Conservation (phyloP, 257 asterid species). For the Ligustrum vulgare region DNA sequence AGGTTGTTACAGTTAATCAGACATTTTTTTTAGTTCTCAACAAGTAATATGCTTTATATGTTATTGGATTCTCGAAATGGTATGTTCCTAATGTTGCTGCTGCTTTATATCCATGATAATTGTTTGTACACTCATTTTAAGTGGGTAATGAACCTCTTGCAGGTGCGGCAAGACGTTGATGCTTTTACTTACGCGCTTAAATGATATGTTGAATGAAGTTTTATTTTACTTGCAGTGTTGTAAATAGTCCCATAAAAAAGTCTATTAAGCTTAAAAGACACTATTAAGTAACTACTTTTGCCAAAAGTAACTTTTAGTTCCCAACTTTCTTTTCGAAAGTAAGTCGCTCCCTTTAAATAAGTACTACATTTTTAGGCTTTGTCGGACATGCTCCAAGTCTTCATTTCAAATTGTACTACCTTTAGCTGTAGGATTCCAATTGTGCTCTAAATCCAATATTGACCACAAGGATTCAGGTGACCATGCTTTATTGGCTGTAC, state of each 20-base stretch:
- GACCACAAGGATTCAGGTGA: background rate
- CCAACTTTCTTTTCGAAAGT: background rate
- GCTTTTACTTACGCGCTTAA: background rate
- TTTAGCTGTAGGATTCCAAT: background rate
- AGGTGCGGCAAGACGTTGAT: conserved; percentile 14
- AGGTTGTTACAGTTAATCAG: conserved; percentile 45
- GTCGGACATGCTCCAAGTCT: background rate
- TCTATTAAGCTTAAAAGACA: background rate
- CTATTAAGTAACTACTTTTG: background rate
- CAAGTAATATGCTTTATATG: conserved; percentile 22
- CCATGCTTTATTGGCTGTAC: background rate
- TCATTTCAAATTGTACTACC: background rate
- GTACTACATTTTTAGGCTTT: background rate
- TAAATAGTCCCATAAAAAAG: background rate
- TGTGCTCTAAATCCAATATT: background rate
- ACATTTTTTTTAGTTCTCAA: conserved; percentile 24
- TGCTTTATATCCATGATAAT: conserved; percentile 2
- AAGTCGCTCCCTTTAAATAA: background rate
- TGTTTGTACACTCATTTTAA: conserved; percentile 12
- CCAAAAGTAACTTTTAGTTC: background rate
- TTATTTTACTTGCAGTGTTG: background rate
- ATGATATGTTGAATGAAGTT: background rate
- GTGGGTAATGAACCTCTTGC: conserved; percentile 23
- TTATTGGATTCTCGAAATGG: conserved; percentile 15
- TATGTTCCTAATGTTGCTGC: conserved; percentile 7